phyloP scores from a whole-genome alignment of 1,139 yeast species.

The Pichia sp. region DNA sequence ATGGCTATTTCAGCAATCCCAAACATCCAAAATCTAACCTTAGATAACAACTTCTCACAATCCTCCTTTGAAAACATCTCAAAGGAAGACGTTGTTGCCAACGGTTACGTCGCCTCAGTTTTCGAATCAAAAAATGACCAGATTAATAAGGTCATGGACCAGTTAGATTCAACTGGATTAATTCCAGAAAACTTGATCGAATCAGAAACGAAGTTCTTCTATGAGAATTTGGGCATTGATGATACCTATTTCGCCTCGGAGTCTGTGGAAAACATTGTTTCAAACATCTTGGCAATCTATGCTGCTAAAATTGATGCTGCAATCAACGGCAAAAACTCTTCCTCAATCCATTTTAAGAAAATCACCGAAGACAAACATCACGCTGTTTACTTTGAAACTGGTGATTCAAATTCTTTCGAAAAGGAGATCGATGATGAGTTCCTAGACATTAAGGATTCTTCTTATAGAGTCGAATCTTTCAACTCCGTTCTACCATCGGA shows the following conservation, averaged over 20 bases:
- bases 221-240: slow-evolving; percentile 81
- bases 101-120: slow-evolving; percentile 70
- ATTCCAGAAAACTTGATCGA: slow-evolving; percentile 86
- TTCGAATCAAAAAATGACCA: slow-evolving; percentile 82
- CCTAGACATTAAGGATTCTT: slow-evolving; percentile 49
- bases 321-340: slow-evolving; percentile 41
- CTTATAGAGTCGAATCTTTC: slow-evolving; percentile 80
- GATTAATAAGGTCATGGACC: slow-evolving; percentile 75
- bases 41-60: slow-evolving; percentile 34
- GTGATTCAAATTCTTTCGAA: slow-evolving; percentile 41
- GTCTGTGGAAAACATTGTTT: slow-evolving; percentile 71
- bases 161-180: slow-evolving; percentile 77
- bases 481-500: slow-evolving; percentile 53
- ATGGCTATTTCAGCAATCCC: slow-evolving; percentile 15
- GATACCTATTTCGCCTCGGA: slow-evolving; percentile 90
- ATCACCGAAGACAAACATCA: slow-evolving; percentile 67
- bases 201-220: slow-evolving; percentile 85
- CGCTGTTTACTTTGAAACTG: slow-evolving; percentile 82
- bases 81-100: slow-evolving; percentile 26
- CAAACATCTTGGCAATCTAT: slow-evolving; percentile 80
- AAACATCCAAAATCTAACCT: slow-evolving; percentile 23
- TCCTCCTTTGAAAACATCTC: slow-evolving; percentile 31
- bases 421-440: slow-evolving; percentile 75
- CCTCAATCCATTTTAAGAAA: slow-evolving; percentile 68
- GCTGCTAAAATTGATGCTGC: slow-evolving; percentile 91